Base-by-base conservation (phyloP, 768 basidiomycete genomes). In the Boletus speciosus region DNA sequence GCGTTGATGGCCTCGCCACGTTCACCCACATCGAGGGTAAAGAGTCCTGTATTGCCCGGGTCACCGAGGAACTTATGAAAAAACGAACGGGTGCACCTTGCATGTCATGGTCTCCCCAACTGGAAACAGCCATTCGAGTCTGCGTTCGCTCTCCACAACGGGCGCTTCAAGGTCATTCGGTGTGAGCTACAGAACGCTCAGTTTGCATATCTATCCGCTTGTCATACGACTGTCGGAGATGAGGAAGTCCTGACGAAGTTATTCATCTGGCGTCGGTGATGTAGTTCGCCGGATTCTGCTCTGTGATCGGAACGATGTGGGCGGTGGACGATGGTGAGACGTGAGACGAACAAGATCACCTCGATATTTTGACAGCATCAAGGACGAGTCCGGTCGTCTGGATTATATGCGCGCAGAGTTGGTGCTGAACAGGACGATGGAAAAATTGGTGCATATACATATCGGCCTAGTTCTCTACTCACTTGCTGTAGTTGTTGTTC, bases 161-260 rank as follows among this genome's bases (percentile, higher is more conserved):
- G 40, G 9, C 61, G 31, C 2, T 45, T 62, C 6, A 52, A 23
- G 3, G 62, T 59, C 45, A 41, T 39, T 4, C 54, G 39, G 8
- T 49, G 46, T 9, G 27, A 52, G 0, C 29, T 61, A 1, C 10
- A 45, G n/a, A 40, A 56, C 8, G 19, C 58, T 0, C 54, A 63
- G 25, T 59, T 63, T 21, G 61, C 57, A 6, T 62, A 56, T 16
- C 44, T 68, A 16, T 70, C 65, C 11, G 63, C 67, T 0, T 70
- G 67, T 25, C 40, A 50, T 10, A 50, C 41, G 10, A 34, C 41
- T 38, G 49, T 45, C 10, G 31, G 40, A 9, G 40, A 50, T 47
- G 44, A 56, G 52, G 34, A 63, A 48, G 57, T 47, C 37, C 53
- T 9, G 48, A 51, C 10, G 54, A 55, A 23, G 43, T 38, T 31